These are phyloP conservation scores for Phytophthora parvispora DNA, from an alignment of 352 stramenopile genomes.

Conservation along the genomic window DNA sequence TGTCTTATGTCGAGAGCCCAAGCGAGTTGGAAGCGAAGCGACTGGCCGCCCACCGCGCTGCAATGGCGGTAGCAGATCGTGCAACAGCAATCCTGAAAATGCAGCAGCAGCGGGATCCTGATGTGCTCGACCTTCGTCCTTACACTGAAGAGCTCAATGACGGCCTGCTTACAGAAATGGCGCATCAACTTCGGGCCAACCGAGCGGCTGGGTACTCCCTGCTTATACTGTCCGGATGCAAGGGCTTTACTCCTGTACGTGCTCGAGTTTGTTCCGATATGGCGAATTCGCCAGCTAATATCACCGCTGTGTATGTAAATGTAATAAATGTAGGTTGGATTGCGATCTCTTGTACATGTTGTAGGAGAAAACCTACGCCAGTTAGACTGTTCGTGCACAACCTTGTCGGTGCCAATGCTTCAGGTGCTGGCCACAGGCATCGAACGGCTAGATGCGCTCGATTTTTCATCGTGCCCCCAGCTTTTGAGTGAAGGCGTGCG, in stretches of 20 bases:
- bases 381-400: slow-evolving; percentile 63
- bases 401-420: slow-evolving; percentile 61
- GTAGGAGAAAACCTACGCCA: slow-evolving; percentile 56
- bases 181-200: slow-evolving; percentile 60
- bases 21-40: slow-evolving; percentile 35
- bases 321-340: slow-evolving; percentile 73
- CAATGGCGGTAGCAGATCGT: slow-evolving; percentile 48
- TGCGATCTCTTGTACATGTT: slow-evolving; percentile 74
- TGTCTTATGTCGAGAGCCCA: slow-evolving; percentile 39
- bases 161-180: slow-evolving; percentile 68
- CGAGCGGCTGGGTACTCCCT: slow-evolving; percentile 51
- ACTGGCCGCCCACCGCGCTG: slow-evolving; percentile 43
- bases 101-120: slow-evolving; percentile 52
- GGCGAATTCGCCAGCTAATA: slow-evolving; percentile 4
- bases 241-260: slow-evolving; percentile 55
- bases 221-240: slow-evolving; percentile 64
- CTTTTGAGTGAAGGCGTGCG: slow-evolving; percentile 68
- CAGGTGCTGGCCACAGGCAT: slow-evolving; percentile 82
- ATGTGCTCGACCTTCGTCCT: slow-evolving; percentile 64
- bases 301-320: not conserved
- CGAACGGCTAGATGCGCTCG: slow-evolving; percentile 56
- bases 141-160: slow-evolving; percentile 63
- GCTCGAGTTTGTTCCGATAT: not conserved
- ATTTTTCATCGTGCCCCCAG: slow-evolving; percentile 69
- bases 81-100: slow-evolving; percentile 62